Evolutionary conservation across 805 yeast genomes (phyloP), one percentile per base, ranked within the genome.

Genomic region (Yarrowia yakushimensis): DNA sequence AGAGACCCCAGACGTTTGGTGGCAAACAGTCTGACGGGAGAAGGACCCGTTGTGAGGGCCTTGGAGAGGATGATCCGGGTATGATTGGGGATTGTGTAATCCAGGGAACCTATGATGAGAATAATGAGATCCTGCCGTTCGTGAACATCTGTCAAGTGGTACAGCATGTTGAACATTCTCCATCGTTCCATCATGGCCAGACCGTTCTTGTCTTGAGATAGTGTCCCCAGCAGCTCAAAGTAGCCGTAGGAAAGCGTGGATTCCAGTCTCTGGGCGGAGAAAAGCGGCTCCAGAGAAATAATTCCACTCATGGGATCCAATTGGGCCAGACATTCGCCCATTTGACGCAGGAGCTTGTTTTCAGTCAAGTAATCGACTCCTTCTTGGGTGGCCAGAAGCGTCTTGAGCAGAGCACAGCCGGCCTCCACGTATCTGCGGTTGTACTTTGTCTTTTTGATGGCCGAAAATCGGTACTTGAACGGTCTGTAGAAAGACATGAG

Each of bases 401-500:
- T 80, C 64, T 81, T 85, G 66, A 94, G 76, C 33, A 94, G 79
- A 54, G 83, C 87, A 68, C 91, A 83, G 0, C 97, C 98, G 3
- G 88, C 85, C 57, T 78, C 80, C 12, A 88, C 81, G 67, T 85
- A 89, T 65, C 81, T 79, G 25, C 78, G 79, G 23, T 86, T 80
- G 31, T 77, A 73, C 63, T 79, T 82, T 1, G 84, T 76, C 63
- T 77, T 77, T 64, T 82, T 76, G 48, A 84, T 73, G 27, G 77
- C 75, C 8, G 88, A 78, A 72, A 91, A 93, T 62, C 97, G 77
- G 68, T 86, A 84, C 73, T 96, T 92, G 76, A 92, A 87, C 0
- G 99, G 99, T 61, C 98, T 79, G 71, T 85, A 93, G 71, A 93
- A 94, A 1, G 96, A 88, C 68, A 92, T 72, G 25, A 94, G 72